Conservation (phyloP, 164 flowering plant genomes). For the Dillenia suffruticosa region DNA sequence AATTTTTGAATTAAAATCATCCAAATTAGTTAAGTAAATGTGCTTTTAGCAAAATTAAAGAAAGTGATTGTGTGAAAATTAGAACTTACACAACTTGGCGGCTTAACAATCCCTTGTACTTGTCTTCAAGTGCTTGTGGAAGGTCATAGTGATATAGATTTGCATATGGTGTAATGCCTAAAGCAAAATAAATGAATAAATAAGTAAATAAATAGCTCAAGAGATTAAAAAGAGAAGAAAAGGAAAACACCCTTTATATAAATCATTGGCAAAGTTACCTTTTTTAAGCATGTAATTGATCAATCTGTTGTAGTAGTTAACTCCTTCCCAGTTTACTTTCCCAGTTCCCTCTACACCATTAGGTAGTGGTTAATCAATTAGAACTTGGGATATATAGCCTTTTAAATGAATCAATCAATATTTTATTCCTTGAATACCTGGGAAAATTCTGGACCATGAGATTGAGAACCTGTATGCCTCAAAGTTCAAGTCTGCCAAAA, state of each 20-base stretch:
- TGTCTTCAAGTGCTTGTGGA: slow-evolving; percentile 28
- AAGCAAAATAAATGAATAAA: background rate
- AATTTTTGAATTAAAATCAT: no score
- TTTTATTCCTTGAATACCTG: no score
- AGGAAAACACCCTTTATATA: background rate
- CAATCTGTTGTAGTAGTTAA: slow-evolving; percentile 62
- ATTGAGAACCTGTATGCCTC: slow-evolving; percentile 73
- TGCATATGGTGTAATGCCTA: slow-evolving; percentile 33
- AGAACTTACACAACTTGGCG: slow-evolving; percentile 26
- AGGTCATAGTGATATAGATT: slow-evolving; percentile 34
- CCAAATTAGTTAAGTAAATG: no score
- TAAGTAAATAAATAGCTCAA: background rate
- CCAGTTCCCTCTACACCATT: slow-evolving; percentile 48
- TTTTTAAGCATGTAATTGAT: slow-evolving; percentile 52
- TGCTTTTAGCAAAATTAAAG: no score
- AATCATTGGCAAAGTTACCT: slow-evolving; percentile 25
- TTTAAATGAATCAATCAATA: no score
- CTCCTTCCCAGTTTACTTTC: slow-evolving; percentile 59
- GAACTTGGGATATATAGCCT: no score
- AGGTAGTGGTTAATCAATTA: no score
- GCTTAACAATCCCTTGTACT: slow-evolving; percentile 23
- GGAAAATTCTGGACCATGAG: slow-evolving; percentile 74
- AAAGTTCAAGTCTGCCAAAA: slow-evolving; percentile 46
- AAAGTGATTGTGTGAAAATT: background rate
- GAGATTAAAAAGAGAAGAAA: no score